Base-by-base conservation (phyloP, 2,329 filamentous ascomycete genomes). In the Scytalidium lignicola region DNA sequence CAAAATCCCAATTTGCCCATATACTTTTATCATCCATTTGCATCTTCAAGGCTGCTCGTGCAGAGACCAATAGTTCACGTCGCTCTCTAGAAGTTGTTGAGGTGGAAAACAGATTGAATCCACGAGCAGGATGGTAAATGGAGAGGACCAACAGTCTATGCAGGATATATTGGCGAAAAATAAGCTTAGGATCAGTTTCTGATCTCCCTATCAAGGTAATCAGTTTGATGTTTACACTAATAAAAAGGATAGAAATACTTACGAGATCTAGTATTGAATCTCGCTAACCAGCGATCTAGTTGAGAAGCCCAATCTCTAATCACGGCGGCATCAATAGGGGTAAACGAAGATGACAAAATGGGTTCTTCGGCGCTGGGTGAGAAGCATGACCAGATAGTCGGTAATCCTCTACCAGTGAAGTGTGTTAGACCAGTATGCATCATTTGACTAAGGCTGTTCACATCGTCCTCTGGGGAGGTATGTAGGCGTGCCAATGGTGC, bases 331-430 rank as follows among this genome's bases (percentile, higher is more conserved):
- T 72, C 70, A 6, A 67, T 63, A 4, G 65, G 63, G 13, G 63
- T 71, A 44, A 72, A 72, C 0, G 61, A 55, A 8, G 58, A 58
- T 3, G 62, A 54, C 1, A 62, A 48, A 7, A 50, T 51, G 7
- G 56, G 50, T 0, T 56, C 49, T 15, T 50, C 29, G 29, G 51
- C 48, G 15, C 54, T 55, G 18, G 57, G 58, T 2, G 63, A 63
- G 46, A 72, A 67, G 48, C 66, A 70, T 0, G 68, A 70, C 70
- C 70, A 72, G 40, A 73, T 71, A 0, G 70, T 70, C 2, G 70
- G 69, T 7, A 73, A 49, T 0, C 69, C 65, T 7, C 70, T 59
- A 0, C 69, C 70, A 1, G 70, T 69, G 46, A 73, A 73, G 44
- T 71, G 67, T 2, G 63, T 66, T 3, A 73, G 53, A 0, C 70